These are phyloP conservation scores for Aspergillus oerlinghausenensis DNA, from an alignment of 2,329 filamentous ascomycete species.

Conservation along the genomic window DNA sequence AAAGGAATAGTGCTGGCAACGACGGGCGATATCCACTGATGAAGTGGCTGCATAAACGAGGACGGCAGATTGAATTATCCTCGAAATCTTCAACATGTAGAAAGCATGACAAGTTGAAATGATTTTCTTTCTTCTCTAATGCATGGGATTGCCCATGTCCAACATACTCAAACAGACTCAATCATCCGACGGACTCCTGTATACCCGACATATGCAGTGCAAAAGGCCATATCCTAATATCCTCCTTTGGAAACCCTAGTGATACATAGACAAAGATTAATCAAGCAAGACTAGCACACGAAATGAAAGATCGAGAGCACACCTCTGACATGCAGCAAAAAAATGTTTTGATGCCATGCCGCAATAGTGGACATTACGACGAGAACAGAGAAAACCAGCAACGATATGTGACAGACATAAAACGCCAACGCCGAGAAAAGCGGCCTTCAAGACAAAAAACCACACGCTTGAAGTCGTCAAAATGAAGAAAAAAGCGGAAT, in stretches of 20 bases:
- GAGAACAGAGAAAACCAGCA: neutral
- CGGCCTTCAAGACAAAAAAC: conserved; percentile 1
- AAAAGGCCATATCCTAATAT: neutral
- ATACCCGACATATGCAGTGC: neutral
- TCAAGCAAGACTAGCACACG: neutral
- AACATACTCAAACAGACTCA: neutral
- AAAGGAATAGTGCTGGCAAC: neutral
- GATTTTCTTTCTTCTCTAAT: neutral
- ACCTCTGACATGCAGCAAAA: neutral
- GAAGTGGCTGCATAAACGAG: neutral
- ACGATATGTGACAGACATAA: neutral
- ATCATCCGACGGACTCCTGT: neutral
- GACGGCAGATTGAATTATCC: neutral
- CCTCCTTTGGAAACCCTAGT: neutral
- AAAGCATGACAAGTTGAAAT: neutral
- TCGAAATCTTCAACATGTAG: neutral
- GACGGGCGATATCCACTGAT: neutral
- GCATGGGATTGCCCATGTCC: neutral
- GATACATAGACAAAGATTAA: neutral
- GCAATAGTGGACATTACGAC: neutral
- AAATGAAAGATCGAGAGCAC: neutral
- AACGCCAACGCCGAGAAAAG: conserved; percentile 3
- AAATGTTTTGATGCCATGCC: neutral
- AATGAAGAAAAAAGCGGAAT: conserved; percentile 5
- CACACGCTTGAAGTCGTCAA: conserved; percentile 2